A percentile compares a stretch with the other conserved stretches of the same genome.
Evolutionary conservation across 768 basidiomycete species (phyloP).

Genomic region (Multifurca ochricompacta): DNA sequence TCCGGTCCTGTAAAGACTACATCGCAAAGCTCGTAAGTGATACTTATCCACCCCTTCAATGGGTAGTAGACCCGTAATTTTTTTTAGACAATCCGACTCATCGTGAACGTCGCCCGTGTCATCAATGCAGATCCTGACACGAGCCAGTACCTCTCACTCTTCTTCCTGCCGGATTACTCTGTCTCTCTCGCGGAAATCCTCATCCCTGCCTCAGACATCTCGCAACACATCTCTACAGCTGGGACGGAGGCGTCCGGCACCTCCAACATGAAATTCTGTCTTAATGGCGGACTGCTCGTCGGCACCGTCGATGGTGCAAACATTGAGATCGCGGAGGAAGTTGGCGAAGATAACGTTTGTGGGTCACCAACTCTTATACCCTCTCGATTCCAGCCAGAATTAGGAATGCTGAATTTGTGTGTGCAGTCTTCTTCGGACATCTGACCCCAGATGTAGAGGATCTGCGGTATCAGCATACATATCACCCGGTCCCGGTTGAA

Average conservation of each 20-base stretch:
- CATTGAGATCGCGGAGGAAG: conserved; percentile 94
- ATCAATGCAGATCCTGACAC: conserved; percentile 86
- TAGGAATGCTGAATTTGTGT: neutral
- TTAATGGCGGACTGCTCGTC: conserved; percentile 83
- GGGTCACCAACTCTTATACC: conserved; percentile 32
- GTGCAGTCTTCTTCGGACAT: conserved; percentile 81
- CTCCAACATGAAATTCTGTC: conserved; percentile 84
- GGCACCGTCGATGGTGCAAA: conserved; percentile 93
- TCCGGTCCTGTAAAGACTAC: conserved; percentile 46
- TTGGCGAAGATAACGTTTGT: conserved; percentile 90
- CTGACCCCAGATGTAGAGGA: conserved; percentile 84
- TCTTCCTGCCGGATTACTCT: conserved; percentile 96
- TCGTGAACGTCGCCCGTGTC: conserved; percentile 78
- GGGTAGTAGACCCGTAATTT: neutral
- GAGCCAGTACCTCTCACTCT: conserved; percentile 75
- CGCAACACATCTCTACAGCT: conserved; percentile 95
- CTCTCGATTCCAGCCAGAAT: neutral
- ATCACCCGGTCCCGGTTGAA: conserved; percentile 74
- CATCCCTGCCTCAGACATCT: conserved; percentile 90
- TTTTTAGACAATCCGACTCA: conserved; percentile 76
- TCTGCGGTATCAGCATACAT: conserved; percentile 77
- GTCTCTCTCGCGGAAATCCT: conserved; percentile 77
- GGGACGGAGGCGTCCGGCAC: conserved; percentile 86
- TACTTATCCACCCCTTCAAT: neutral
- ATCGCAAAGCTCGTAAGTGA: conserved; percentile 74